These are phyloP conservation scores for Nannochloropsis oceanica DNA, from an alignment of 108 stramenopile genomes.

Conservation along the genomic window DNA sequence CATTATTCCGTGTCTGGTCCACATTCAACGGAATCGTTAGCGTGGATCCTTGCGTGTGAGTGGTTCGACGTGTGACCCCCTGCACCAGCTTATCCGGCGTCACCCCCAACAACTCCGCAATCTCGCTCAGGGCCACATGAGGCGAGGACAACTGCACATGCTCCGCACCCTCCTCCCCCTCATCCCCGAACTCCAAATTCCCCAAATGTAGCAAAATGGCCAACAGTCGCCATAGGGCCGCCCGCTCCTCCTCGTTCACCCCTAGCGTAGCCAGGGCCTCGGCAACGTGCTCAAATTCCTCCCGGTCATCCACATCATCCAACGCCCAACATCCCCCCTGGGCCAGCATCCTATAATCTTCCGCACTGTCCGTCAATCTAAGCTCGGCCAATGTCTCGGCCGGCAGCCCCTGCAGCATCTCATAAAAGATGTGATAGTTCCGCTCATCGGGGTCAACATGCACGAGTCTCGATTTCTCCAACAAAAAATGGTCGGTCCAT, in stretches of 20 bases:
- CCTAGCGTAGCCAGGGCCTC: slow-evolving; percentile 37
- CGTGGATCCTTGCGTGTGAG: slow-evolving; percentile 15
- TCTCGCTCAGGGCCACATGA: slow-evolving; percentile 10
- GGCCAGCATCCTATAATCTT: slow-evolving; percentile 15
- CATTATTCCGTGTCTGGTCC: slow-evolving; percentile 32
- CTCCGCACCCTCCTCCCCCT: background rate
- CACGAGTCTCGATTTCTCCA: slow-evolving; percentile 82
- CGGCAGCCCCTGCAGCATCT: slow-evolving; percentile 51
- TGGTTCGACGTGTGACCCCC: background rate
- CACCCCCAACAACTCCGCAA: slow-evolving; percentile 27
- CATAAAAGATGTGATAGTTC: slow-evolving; percentile 91
- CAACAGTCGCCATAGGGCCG: slow-evolving; percentile 27
- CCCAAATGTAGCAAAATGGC: slow-evolving; percentile 40
- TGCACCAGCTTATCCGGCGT: slow-evolving; percentile 6
- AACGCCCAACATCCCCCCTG: slow-evolving; percentile 10
- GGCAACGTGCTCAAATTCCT: slow-evolving; percentile 60
- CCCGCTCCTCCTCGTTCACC: slow-evolving; percentile 9
- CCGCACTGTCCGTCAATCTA: background rate
- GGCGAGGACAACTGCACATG: slow-evolving; percentile 3
- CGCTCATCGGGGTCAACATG: slow-evolving; percentile 58
- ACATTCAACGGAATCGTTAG: slow-evolving; percentile 29
- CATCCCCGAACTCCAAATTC: slow-evolving; percentile 17
- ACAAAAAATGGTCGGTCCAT: slow-evolving; percentile 55
- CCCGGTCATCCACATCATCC: slow-evolving; percentile 51
- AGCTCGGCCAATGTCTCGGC: background rate